A percentile compares a stretch with the other conserved stretches of the same genome.
Evolutionary conservation across 768 basidiomycete genomes (phyloP).

Genomic region (Lactifluus hygrophoroides): DNA sequence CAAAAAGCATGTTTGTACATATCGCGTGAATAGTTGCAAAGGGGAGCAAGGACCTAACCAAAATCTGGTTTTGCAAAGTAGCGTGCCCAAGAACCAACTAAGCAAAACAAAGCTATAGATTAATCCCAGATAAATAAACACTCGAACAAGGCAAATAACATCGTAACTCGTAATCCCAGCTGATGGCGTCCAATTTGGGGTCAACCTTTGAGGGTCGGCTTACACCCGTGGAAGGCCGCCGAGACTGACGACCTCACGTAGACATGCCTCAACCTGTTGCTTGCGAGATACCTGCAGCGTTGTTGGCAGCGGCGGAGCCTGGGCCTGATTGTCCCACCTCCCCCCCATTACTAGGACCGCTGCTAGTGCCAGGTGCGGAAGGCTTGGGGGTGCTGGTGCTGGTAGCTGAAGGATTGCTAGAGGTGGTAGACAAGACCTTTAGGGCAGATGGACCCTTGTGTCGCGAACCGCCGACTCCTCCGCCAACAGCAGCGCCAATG

Average conservation of each 20-base stretch:
- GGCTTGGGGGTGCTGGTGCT: too few relatives aligned
- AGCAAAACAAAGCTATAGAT: neutral
- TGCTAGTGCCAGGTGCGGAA: neutral
- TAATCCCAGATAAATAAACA: neutral
- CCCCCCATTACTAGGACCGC: neutral
- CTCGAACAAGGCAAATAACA: neutral
- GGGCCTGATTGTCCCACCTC: neutral
- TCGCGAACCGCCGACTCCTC: conserved; percentile 45
- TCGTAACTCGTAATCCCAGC: too few relatives aligned
- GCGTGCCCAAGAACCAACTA: neutral
- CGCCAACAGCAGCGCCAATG: conserved; percentile 47
- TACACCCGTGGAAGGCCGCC: too few relatives aligned
- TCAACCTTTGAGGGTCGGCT: neutral
- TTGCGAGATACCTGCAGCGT: neutral
- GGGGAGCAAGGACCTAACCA: neutral
- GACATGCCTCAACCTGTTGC: too few relatives aligned
- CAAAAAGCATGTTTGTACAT: conserved; percentile 6
- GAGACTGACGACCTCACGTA: too few relatives aligned
- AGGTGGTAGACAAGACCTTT: too few relatives aligned
- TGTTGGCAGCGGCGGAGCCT: too few relatives aligned
- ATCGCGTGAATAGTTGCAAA: neutral
- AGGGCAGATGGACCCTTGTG: neutral
- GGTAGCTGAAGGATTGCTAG: too few relatives aligned
- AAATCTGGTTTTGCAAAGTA: neutral
- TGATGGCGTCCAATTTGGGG: neutral